Base-by-base conservation (phyloP, 2,329 filamentous ascomycete species). In the Colletotrichum filicis region DNA sequence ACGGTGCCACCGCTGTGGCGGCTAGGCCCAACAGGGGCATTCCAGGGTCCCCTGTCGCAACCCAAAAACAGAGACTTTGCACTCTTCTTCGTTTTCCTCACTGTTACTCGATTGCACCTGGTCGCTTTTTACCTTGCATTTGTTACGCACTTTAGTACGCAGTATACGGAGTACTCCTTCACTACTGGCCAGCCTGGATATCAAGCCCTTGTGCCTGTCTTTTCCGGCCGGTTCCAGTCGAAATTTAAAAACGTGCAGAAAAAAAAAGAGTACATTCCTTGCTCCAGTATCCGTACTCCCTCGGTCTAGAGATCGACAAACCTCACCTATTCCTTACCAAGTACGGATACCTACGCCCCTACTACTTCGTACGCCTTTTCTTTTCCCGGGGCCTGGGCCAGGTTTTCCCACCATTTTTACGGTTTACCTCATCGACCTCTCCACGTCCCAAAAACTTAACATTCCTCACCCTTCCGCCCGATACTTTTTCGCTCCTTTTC, bases 1-100 rank as follows among this genome's bases (percentile, higher is more conserved):
- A 60, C 55, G 7, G 53, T 53, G 58, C 57, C 53, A 61, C 6
- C 5, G 22, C 46, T 59, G 60, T 60, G 59, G 53, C 66, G 60
- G 58, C 69, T 53, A 72, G 59, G 55, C 65, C 69, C 22, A 64
- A 64, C 66, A 55, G 46, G 46, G 60, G 32, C 49, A 32, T 24
- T 42, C 66, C 32, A 61, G 42, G 60, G 59, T 14, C 55, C 70
- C 70, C 52, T 42, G 66, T 66, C 60, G 30, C 12, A 9, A 12
- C 60, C 56, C 67, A 60, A 66, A 66, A 70, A 30, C 60, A 49
- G 70, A 63, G 49, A 46, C 65, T 53, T 55, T 68, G 12, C 30
- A 70, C 42, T 53, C 32, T 61, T 73, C 70, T 61, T 73, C 70
- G 26, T 35, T 65, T 73, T 49, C 55, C 59, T 65, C 62, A 37